Base-by-base conservation (phyloP, 1,284 basidiomycete species). In the Schizophyllum amplum region DNA sequence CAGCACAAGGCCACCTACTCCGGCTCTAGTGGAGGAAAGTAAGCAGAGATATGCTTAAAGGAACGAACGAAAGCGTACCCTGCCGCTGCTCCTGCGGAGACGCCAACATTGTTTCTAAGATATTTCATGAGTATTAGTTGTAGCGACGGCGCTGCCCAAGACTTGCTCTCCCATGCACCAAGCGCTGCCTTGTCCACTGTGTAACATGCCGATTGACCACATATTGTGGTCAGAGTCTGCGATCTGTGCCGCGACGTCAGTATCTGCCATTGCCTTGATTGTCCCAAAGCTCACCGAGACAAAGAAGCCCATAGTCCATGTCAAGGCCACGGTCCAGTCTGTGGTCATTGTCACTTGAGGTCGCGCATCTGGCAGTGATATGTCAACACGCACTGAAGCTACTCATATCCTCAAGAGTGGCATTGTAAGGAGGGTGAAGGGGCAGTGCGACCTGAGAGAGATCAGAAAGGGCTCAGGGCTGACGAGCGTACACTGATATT, bases 351-450 rank as follows among this genome's bases (percentile, higher is more conserved):
- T 13, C 13, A 9, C 17, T 17, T 42, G 11, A 6, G 2, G 3
- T 17, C 4, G 7, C 11, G 33, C 33, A 9, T 17, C 13, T 42
- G 17, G 11, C 3, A 42, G 11, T 42, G 11, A 42, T 3, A 42
- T 42, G 33, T n/a, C n/a, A n/a, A n/a, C n/a, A n/a, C 33, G 33
- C 17, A 42, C 33, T 42, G 33, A 42, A 42, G 33, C 13, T 17
- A 42, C 33, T 42, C 33, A 42, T 42, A 9, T 42, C 33, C 7
- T 42, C 33, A 17, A 42, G 33, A 42, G 33, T 42, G 3, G 17
- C 33, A 62, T 77, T 79, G 60, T 71, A 72, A 2, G 79, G 78
- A 1, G 79, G 77, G 60, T 77, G 78, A 4, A 78, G 65, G 0
- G 77, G 68, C 9, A 79, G 78, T 0, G 76, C 72, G 13, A 80